A percentile compares a stretch with the other conserved stretches of the same genome.
Evolutionary conservation across 306 rosid species (phyloP).

Genomic region (Glycine soja): DNA sequence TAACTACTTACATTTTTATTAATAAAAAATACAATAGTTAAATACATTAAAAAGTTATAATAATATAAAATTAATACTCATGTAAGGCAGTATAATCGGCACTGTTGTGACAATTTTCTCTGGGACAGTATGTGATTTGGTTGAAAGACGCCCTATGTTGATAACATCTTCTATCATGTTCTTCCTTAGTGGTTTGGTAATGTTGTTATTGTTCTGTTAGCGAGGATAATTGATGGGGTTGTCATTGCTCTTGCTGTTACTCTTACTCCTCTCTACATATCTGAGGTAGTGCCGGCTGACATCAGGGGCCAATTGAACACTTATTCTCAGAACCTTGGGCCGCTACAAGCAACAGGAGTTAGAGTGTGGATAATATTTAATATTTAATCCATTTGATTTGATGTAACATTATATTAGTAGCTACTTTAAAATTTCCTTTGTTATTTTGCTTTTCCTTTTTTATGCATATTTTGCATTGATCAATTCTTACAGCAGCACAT

Average conservation of each 20-base stretch:
- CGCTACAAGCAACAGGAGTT: too few species aligned
- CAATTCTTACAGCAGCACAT: neutral
- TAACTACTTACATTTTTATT: too few species aligned
- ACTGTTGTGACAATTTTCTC: conserved; percentile 83
- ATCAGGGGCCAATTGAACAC: conserved; percentile 90
- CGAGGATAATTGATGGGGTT: conserved; percentile 78
- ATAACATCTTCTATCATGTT: conserved; percentile 74
- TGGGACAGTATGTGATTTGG: conserved; percentile 75
- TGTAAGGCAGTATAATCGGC: too few species aligned
- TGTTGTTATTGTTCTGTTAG: conserved; percentile 67
- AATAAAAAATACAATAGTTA: too few species aligned
- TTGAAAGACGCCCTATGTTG: conserved; percentile 90
- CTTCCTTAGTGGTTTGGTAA: conserved; percentile 72
- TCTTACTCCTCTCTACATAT: conserved; percentile 83
- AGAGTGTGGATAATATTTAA: conserved; percentile 40
- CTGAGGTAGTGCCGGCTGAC: conserved; percentile 95
- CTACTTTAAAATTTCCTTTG: neutral
- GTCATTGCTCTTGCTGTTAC: conserved; percentile 78
- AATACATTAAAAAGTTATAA: too few species aligned
- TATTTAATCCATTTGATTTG: conserved; percentile 21
- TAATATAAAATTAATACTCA: too few species aligned
- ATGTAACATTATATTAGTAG: neutral
- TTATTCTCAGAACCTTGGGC: too few species aligned
- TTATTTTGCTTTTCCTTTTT: neutral
- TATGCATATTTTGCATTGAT: neutral